A percentile compares a stretch with the other conserved stretches of the same genome.
Conservation (phyloP, 495 filamentous ascomycete genomes). For the Xylaria castorea region DNA sequence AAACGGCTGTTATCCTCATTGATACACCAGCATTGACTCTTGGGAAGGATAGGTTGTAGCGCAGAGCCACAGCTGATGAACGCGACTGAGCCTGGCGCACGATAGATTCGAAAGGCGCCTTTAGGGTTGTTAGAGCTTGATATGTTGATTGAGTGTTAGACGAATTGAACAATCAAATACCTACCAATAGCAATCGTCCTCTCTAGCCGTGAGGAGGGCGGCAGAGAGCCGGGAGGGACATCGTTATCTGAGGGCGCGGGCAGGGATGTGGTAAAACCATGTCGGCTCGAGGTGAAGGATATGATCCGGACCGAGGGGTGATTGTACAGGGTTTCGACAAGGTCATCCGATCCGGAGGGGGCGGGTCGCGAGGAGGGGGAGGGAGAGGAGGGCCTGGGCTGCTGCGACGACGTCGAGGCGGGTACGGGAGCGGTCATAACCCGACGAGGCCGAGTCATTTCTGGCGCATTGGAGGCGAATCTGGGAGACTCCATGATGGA, state of each 20-base stretch:
- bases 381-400: constrained; percentile 22
- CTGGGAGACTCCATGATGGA: constrained; percentile 30
- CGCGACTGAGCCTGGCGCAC: constrained; percentile 77
- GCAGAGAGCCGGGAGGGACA: constrained; percentile 61
- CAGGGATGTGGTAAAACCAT: constrained; percentile 42
- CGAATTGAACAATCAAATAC: constrained; percentile 32
- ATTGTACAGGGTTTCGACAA: constrained; percentile 74
- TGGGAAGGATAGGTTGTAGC: constrained; percentile 83
- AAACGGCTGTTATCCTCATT: constrained; percentile 81
- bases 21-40: constrained; percentile 91
- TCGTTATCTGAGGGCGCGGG: constrained; percentile 35
- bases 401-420: constrained; percentile 31
- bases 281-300: constrained; percentile 63
- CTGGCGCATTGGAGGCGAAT: constrained; percentile 16
- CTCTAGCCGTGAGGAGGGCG: constrained; percentile 79
- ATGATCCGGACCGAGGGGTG: constrained; percentile 71
- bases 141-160: not conserved
- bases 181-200: constrained; percentile 81
- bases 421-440: constrained; percentile 42
- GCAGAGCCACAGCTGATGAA: constrained; percentile 84
- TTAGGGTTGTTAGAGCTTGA: constrained; percentile 25
- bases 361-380: constrained; percentile 8
- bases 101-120: constrained; percentile 82
- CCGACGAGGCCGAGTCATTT: constrained; percentile 46
- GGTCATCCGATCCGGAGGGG: constrained; percentile 37